These are phyloP conservation scores for Plasmodium gonderi DNA, from an alignment of 169 alveolate species.

Conservation along the genomic window DNA sequence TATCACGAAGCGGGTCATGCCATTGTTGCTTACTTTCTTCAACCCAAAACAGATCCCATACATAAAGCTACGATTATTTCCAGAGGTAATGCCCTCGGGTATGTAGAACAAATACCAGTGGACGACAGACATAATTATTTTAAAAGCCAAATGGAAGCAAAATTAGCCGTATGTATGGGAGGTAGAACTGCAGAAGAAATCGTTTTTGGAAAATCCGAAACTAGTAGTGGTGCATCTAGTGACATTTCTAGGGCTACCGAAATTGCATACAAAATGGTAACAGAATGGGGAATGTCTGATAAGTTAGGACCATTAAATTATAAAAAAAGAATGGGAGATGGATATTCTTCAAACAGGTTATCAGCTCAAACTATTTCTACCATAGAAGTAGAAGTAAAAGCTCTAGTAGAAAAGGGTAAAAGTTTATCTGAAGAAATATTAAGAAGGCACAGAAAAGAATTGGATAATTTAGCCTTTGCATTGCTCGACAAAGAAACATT, in stretches of 20 bases:
- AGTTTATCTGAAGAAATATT: conserved; percentile 86
- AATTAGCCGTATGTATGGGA: conserved; percentile 96
- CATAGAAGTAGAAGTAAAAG: conserved; percentile 84
- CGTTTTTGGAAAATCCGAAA: conserved; percentile 90
- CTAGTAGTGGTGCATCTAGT: conserved; percentile 94
- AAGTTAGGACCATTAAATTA: conserved; percentile 87
- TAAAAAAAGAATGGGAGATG: conserved; percentile 79
- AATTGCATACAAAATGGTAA: conserved; percentile 90
- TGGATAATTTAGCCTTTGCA: conserved; percentile 83
- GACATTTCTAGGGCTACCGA: conserved; percentile 92
- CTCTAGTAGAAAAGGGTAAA: conserved; percentile 85
- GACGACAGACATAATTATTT: conserved; percentile 89
- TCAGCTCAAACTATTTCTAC: conserved; percentile 81
- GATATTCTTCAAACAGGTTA: conserved; percentile 75
- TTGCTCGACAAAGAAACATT: conserved; percentile 88
- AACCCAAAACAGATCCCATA: conserved; percentile 93
- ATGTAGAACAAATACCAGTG: conserved; percentile 88
- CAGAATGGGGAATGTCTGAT: conserved; percentile 94
- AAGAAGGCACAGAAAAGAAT: conserved; percentile 83
- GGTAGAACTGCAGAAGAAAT: conserved; percentile 96
- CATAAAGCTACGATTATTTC: conserved; percentile 97
- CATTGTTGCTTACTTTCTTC: conserved; percentile 88
- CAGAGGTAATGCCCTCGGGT: conserved; percentile 95
- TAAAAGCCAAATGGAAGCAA: conserved; percentile 91
- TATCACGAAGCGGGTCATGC: conserved; percentile 94